Evolutionary conservation across 139 green algal genomes (phyloP).

Genomic region (Coccomyxa sp.): DNA sequence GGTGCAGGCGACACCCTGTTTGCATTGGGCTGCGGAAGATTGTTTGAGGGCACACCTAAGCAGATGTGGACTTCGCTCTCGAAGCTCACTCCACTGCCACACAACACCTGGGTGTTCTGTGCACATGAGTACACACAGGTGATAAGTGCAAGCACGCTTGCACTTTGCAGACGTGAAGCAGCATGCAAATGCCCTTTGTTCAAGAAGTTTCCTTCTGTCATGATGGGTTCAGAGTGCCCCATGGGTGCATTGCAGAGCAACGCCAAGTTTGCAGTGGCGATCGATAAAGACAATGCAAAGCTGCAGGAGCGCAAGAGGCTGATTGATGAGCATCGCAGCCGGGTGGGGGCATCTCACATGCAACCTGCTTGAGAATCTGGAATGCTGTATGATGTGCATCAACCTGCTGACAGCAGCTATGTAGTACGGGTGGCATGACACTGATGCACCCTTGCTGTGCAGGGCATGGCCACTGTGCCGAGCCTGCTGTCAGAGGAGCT

Average conservation of each 20-base stretch:
- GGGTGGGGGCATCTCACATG: constrained; percentile 22
- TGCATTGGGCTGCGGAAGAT: constrained; percentile 77
- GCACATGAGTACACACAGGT: constrained; percentile 50
- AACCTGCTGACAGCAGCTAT: neutral
- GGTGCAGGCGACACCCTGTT: constrained; percentile 87
- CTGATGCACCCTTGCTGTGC: neutral
- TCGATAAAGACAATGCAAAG: constrained; percentile 63
- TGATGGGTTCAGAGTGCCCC: no score
- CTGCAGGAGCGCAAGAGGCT: constrained; percentile 45
- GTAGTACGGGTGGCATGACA: neutral
- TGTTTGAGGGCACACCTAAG: constrained; percentile 81
- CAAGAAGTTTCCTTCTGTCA: neutral
- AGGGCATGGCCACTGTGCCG: constrained; percentile 74
- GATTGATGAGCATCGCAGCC: constrained; percentile 53
- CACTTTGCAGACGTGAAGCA: neutral
- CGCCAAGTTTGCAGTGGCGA: constrained; percentile 58
- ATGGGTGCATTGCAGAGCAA: constrained; percentile 34
- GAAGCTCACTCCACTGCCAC: constrained; percentile 72
- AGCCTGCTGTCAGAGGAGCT: constrained; percentile 71
- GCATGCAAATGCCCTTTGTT: neutral
- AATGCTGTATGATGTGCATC: neutral
- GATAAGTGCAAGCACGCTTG: neutral
- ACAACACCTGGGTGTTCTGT: constrained; percentile 70
- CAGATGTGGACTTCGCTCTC: constrained; percentile 76
- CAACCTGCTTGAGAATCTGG: neutral